Base-by-base conservation (phyloP, 306 rosid species). In the Quercus variabilis region DNA sequence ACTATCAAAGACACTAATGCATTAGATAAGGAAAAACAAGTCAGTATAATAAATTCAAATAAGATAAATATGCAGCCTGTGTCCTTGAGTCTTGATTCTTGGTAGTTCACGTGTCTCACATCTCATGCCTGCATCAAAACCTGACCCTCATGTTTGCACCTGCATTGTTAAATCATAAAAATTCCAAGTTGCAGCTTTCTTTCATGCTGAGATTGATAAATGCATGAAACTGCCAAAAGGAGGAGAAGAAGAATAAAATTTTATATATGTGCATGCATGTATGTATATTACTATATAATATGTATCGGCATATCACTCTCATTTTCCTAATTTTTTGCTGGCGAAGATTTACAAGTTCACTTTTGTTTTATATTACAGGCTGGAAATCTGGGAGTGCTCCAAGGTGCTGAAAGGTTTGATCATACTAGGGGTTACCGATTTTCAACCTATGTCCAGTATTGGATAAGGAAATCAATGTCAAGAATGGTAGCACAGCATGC, bases 371-470 rank as follows among this genome's bases (percentile, higher is more conserved):
- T 78, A 30, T 51, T 51, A 59, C 74, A 94, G 98, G 97, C 97
- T 68, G 97, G 99, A 88, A 83, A 81, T 59, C 21, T 86, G 58
- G 97, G 96, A 67, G 92, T 92, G 65, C 97, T 94, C 78, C 97
- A 86, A 84, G 99, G 99, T 73, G 98, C 97, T 5, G 97, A 88
- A 78, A 87, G 97, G 86, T 94, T 92, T 83, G 99, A 94, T 78
- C 81, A 78, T 38, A 80, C 90, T 56, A 89, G 89, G 79, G 99
- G 99, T 49, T 90, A 87, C 80, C 85, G 86, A 86, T 90, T 94
- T 91, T 92, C 99, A 74, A 94, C 99, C 49, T 94, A 94, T 83
- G 97, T 89, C 56, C 97, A 91, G 55, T 92, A 89, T 83, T 94
- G 99, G 99, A 91, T 92, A 77, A 90, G 93, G 86, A 92, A 89